Percentiles rank a stretch among this genome's conserved stretches.
Evolutionary conservation across 1,284 basidiomycete genomes (phyloP).

Genomic region (Abortiporus biennis): DNA sequence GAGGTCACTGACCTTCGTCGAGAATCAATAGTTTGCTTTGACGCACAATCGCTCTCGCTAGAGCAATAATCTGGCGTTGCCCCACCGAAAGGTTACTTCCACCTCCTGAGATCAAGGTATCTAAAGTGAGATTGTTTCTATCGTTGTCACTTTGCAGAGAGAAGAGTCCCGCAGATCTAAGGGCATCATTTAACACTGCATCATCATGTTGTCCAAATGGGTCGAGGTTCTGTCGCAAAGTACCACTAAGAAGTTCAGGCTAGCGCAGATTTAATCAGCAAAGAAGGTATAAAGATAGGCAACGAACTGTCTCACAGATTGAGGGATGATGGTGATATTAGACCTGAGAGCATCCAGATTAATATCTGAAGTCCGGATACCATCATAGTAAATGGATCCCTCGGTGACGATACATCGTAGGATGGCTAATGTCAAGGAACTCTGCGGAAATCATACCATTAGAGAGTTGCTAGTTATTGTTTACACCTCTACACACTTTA

Average conservation of each 20-base stretch:
- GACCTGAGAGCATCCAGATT: constrained; percentile 54
- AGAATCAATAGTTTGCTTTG: constrained; percentile 57
- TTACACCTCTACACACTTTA: constrained; percentile 39
- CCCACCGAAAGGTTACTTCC: constrained; percentile 57
- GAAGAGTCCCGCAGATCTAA: constrained; percentile 46
- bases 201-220: constrained; percentile 77
- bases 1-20: constrained; percentile 42
- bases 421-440: constrained; percentile 37
- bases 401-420: constrained; percentile 42
- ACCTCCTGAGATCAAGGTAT: constrained; percentile 47
- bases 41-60: constrained; percentile 55
- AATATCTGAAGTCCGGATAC: constrained; percentile 28
- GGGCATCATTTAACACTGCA: constrained; percentile 47
- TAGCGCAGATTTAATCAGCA: constrained; percentile 15
- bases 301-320: constrained; percentile 20
- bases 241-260: constrained; percentile 63
- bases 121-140: constrained; percentile 45
- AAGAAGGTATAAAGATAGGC: neutral
- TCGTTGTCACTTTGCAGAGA: constrained; percentile 44
- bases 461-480: constrained; percentile 5
- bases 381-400: constrained; percentile 35
- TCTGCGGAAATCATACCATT: constrained; percentile 23
- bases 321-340: constrained; percentile 42
- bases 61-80: constrained; percentile 54
- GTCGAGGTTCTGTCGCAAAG: constrained; percentile 55